Evolutionary conservation across 1,139 yeast genomes (phyloP).

Genomic region (Taiozyma onychis): DNA sequence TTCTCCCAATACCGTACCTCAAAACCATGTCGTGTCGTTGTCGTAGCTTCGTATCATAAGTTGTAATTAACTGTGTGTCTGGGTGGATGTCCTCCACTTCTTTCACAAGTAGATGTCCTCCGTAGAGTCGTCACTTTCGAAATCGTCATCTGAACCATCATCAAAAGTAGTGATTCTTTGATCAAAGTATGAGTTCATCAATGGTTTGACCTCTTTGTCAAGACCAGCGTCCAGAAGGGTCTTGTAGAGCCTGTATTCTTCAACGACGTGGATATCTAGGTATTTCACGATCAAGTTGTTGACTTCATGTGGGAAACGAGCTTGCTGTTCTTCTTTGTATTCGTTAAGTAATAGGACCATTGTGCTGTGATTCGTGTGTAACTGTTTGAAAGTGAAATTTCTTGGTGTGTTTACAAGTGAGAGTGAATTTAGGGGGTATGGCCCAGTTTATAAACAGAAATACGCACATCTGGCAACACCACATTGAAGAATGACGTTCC

Average conservation of each 20-base stretch:
- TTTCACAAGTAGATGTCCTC: not conserved
- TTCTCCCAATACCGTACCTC: not conserved
- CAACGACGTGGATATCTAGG: not conserved
- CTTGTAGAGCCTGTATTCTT: not conserved
- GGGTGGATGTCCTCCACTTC: no score
- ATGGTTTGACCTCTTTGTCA: not conserved
- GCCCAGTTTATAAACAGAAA: not conserved
- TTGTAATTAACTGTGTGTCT: no score
- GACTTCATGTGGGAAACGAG: not conserved
- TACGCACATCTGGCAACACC: not conserved
- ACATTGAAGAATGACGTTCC: not conserved
- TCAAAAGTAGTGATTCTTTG: not conserved
- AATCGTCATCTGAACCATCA: not conserved
- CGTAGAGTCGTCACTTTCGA: not conserved
- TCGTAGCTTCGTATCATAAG: not conserved
- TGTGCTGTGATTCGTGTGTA: not conserved
- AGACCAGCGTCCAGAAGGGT: not conserved
- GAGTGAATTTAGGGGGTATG: not conserved
- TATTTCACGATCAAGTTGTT: not conserved
- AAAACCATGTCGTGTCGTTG: not conserved
- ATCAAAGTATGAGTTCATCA: not conserved
- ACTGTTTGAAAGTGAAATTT: no score
- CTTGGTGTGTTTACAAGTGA: not conserved
- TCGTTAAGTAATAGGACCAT: not conserved
- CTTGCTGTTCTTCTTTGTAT: not conserved